These are phyloP conservation scores for Mikania micrantha DNA, from an alignment of 129 eudicot species.

Conservation along the genomic window DNA sequence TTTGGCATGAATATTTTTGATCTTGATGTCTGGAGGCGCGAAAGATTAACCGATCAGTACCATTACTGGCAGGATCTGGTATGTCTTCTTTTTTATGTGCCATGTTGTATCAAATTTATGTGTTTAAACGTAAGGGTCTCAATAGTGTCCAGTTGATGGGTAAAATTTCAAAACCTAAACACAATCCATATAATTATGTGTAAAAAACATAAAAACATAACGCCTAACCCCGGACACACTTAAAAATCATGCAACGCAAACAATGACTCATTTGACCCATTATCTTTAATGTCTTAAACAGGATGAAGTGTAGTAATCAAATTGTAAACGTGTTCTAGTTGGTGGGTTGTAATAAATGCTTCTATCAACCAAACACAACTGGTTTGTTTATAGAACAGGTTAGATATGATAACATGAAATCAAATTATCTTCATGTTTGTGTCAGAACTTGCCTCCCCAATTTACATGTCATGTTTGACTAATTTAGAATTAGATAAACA, in stretches of 20 bases:
- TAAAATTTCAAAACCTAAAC: background rate
- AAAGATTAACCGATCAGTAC: conserved; percentile 4
- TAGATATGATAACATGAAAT: background rate
- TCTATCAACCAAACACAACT: background rate
- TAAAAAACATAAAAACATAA: background rate
- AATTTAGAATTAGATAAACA: too few relatives aligned
- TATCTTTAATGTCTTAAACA: background rate
- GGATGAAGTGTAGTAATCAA: too few relatives aligned
- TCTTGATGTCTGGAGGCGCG: conserved; percentile 5
- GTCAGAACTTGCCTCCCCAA: background rate
- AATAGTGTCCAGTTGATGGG: background rate
- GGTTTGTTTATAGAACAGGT: background rate
- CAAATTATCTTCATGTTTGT: too few relatives aligned
- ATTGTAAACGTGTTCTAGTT: too few relatives aligned
- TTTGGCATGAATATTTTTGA: conserved; percentile 10
- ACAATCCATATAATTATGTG: background rate
- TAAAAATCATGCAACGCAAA: background rate
- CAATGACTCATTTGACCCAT: background rate
- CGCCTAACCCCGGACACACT: background rate
- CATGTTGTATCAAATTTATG: background rate
- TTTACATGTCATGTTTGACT: background rate
- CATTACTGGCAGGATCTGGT: conserved; percentile 12
- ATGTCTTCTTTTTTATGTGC: background rate
- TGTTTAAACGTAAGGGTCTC: background rate
- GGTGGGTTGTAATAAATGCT: background rate